Percentiles rank a stretch among this genome's conserved stretches.
Conservation (phyloP, 192 early-diverging fungal species). For the Rhizophagus clarus region DNA sequence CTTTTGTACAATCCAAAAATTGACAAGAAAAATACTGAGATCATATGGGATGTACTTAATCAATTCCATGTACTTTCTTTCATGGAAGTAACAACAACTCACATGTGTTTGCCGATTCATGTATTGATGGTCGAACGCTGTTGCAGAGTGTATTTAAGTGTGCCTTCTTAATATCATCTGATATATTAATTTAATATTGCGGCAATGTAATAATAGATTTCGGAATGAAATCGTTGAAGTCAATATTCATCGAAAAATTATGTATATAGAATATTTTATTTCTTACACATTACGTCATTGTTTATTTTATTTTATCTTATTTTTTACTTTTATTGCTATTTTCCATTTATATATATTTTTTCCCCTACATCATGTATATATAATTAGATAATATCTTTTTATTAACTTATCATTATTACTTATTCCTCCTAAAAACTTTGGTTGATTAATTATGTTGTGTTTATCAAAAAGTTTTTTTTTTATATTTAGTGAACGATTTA, state of each 20-base stretch:
- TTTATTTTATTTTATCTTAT: background rate
- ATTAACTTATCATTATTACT: too few relatives aligned
- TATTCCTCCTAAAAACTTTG: too few relatives aligned
- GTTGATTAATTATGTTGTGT: too few relatives aligned
- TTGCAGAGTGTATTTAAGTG: background rate
- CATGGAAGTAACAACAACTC: constrained; percentile 1
- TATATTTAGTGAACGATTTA: too few relatives aligned
- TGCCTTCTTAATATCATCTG: background rate
- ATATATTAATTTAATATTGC: too few relatives aligned
- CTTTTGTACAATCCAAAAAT: background rate
- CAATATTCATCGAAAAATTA: background rate
- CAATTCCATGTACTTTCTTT: constrained; percentile 15
- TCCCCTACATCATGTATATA: too few relatives aligned
- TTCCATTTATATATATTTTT: too few relatives aligned
- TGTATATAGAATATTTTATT: background rate
- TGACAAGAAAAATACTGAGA: background rate
- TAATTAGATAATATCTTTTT: too few relatives aligned
- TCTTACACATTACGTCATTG: background rate
- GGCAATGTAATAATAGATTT: too few relatives aligned
- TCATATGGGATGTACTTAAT: constrained; percentile 8
- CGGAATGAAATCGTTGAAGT: background rate
- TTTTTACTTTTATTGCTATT: too few relatives aligned
- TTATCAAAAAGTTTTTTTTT: too few relatives aligned
- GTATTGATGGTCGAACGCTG: constrained; percentile 6
- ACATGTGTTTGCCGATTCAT: background rate